phyloP scores from a whole-genome alignment of 495 filamentous ascomycete genomes.

The Staphylotrichum longicolle region DNA sequence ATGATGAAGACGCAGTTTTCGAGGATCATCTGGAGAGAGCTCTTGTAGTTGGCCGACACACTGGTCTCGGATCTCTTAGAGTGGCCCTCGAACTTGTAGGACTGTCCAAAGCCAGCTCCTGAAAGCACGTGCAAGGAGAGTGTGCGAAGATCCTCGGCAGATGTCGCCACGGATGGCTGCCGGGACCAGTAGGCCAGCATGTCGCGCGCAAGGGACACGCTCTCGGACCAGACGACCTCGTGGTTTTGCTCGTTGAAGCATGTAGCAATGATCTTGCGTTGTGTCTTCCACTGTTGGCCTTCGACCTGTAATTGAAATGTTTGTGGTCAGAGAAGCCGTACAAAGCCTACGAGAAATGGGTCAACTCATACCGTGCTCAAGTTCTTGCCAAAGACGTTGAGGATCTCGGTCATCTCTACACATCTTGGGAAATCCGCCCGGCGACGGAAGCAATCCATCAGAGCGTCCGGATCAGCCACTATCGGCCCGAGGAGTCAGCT shows the following conservation, averaged over 20 bases:
- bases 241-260: conserved; percentile 53
- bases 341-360: not conserved
- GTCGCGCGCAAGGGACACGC: conserved; percentile 42
- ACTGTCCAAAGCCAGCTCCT: conserved; percentile 44
- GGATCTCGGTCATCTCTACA: conserved; percentile 19
- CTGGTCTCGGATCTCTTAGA: conserved; percentile 13
- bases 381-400: conserved; percentile 50
- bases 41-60: conserved; percentile 29
- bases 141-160: conserved; percentile 41
- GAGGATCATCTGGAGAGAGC: conserved; percentile 35
- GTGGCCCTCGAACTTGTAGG: conserved; percentile 33
- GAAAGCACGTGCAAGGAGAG: conserved; percentile 49
- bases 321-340: not conserved
- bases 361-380: conserved; percentile 27
- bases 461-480: not conserved
- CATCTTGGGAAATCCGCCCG: not conserved
- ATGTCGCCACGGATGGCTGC: conserved; percentile 21
- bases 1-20: conserved; percentile 38
- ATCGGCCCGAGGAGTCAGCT: conserved; percentile 32
- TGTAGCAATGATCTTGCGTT: conserved; percentile 43
- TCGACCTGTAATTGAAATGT: conserved; percentile 26
- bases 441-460: not conserved
- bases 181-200: conserved; percentile 48
- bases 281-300: conserved; percentile 45
- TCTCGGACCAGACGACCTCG: conserved; percentile 42